Evolutionary conservation across 2,329 filamentous ascomycete genomes (phyloP).

Genomic region (Beauveria sp.): DNA sequence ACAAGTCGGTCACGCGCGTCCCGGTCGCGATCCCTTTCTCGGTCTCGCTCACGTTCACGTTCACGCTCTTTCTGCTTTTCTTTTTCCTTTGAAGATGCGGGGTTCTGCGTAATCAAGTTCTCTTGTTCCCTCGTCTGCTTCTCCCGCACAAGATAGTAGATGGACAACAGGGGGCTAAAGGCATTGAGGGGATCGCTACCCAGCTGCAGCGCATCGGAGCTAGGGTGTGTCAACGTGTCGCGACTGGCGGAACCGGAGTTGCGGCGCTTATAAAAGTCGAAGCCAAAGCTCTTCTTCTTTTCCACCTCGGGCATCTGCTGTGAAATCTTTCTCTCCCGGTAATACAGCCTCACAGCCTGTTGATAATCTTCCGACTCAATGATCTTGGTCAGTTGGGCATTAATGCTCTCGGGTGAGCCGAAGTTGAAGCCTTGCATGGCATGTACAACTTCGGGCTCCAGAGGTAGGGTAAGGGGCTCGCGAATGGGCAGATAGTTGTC

Average conservation of each 20-base stretch:
- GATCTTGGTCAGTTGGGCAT: constrained; percentile 71
- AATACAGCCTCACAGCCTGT: constrained; percentile 64
- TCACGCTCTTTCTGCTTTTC: constrained; percentile 24
- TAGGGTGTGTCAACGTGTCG: constrained; percentile 79
- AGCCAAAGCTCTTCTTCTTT: constrained; percentile 78
- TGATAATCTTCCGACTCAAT: constrained; percentile 94
- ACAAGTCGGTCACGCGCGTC: background rate
- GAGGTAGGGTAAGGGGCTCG: constrained; percentile 75
- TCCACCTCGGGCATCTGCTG: constrained; percentile 59
- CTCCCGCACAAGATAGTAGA: constrained; percentile 94
- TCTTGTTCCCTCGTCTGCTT: constrained; percentile 73
- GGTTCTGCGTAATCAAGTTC: constrained; percentile 30
- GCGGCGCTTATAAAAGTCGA: constrained; percentile 93
- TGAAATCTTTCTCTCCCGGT: constrained; percentile 56
- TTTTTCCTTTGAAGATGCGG: constrained; percentile 33
- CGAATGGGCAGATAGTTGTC: constrained; percentile 82
- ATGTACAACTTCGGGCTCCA: constrained; percentile 76
- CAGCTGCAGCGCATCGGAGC: constrained; percentile 73
- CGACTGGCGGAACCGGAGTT: constrained; percentile 76
- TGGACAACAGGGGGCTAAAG: constrained; percentile 82
- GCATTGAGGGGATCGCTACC: constrained; percentile 87
- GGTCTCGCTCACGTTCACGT: constrained; percentile 21
- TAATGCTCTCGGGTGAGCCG: constrained; percentile 77
- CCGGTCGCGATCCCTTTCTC: constrained; percentile 26
- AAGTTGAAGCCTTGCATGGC: constrained; percentile 99